Conservation (phyloP, 768 basidiomycete species). For the Megacollybia marginata region DNA sequence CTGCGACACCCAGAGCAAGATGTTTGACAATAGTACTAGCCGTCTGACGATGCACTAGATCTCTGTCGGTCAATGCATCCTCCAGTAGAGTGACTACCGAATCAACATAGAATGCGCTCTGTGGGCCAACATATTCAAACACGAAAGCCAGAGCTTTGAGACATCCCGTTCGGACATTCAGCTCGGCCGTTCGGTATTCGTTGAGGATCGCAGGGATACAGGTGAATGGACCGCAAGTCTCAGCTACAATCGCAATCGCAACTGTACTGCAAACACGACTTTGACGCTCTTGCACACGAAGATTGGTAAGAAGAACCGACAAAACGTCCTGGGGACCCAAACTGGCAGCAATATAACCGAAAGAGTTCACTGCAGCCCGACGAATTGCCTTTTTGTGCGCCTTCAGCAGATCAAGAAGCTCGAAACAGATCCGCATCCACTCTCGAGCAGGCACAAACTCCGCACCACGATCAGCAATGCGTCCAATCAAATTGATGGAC, state of each 20-base stretch:
- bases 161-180: slow-evolving; percentile 98
- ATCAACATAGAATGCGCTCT: slow-evolving; percentile 94
- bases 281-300: slow-evolving; percentile 98
- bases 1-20: slow-evolving; percentile 92
- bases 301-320: slow-evolving; percentile 89
- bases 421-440: slow-evolving; percentile 99
- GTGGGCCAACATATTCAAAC: slow-evolving; percentile 97
- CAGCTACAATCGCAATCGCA: slow-evolving; percentile 93
- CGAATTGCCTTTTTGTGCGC: slow-evolving; percentile 99
- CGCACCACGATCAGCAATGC: slow-evolving; percentile 98
- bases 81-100: slow-evolving; percentile 98
- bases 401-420: slow-evolving; percentile 91
- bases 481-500: slow-evolving; percentile 98
- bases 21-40: slow-evolving; percentile 99
- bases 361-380: slow-evolving; percentile 97
- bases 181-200: slow-evolving; percentile 96
- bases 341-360: slow-evolving; percentile 99
- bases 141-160: slow-evolving; percentile 97
- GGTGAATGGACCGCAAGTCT: slow-evolving; percentile 95
- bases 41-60: slow-evolving; percentile 97
- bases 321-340: slow-evolving; percentile 98
- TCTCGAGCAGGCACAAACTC: slow-evolving; percentile 98
- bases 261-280: slow-evolving; percentile 98
- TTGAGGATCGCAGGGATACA: slow-evolving; percentile 98
- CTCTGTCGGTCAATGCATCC: slow-evolving; percentile 96